Evolutionary conservation across 2,329 filamentous ascomycete species (phyloP), one percentile per base, ranked within the genome.

Genomic region (Ustilaginoidea virens): DNA sequence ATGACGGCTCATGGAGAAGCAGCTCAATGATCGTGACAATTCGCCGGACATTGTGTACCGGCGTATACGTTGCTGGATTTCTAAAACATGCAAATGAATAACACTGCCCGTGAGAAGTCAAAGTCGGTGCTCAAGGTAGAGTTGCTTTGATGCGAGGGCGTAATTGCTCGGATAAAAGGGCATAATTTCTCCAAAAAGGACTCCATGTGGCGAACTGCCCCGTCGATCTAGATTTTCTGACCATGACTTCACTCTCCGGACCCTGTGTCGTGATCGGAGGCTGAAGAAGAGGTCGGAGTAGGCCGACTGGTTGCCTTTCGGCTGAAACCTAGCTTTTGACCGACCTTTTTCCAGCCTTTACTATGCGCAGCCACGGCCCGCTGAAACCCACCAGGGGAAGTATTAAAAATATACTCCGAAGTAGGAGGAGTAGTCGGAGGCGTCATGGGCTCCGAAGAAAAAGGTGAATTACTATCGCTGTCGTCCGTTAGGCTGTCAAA

Each of bases 341-440:
- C 63, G 43, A 76, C 63, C 44, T 70, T 74, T 51, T 74, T 75
- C 71, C 71, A 76, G 28, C 70, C 61, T 33, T 65, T 70, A 38
- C 53, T 66, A 41, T 66, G 62, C 3, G 62, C 63, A 20, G 61
- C 61, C 28, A 69, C 57, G 10, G 66, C 65, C 32, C 64, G 58
- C 27, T 69, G 64, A 14, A 71, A 49, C 10, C 60, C 57, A n/a
- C 59, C 62, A 0, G 66, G 64, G 5, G 67, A 66, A 1, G 60
- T 49, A 36, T 53, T 54, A 37, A 68, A 65, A 4, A 53, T 48
- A 53, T 62, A 70, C 36, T 74, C 66, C 0, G 68, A 63, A 1
- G 65, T 69, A 0, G 78, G 77, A 19, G 80, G 76, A 3, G 74
- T 80, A 3, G 69, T 80, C 1, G 79, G 79, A 0, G 80, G 80